Base-by-base conservation (phyloP, 768 basidiomycete species). In the Pholiota microspora region DNA sequence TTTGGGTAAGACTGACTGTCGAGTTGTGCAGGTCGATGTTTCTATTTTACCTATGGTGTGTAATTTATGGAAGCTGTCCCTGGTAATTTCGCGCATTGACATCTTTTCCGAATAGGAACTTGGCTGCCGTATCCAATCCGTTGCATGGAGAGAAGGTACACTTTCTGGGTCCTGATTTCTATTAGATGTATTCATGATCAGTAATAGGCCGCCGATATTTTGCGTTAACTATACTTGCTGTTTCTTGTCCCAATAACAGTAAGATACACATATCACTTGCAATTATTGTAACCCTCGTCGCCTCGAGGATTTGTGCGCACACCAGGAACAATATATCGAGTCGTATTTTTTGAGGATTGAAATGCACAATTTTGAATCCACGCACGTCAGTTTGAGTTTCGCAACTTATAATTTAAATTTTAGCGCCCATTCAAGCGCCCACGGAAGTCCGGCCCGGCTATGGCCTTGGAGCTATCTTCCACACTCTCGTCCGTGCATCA, bases 401-500 rank as follows among this genome's bases (percentile, higher is more conserved):
- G n/a, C n/a, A n/a, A n/a, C n/a, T n/a, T n/a, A n/a, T n/a, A n/a
- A n/a, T n/a, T n/a, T n/a, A n/a, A n/a, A n/a, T n/a, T n/a, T n/a
- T n/a, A n/a, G n/a, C n/a, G n/a, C n/a, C n/a, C n/a, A n/a, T n/a
- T n/a, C n/a, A n/a, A n/a, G n/a, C n/a, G n/a, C n/a, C n/a, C n/a
- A n/a, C n/a, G n/a, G n/a, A n/a, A n/a, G n/a, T n/a, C n/a, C n/a
- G n/a, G n/a, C n/a, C n/a, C 21, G 23, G 40, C 40, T 42, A 42
- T 23, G 40, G 12, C 18, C 21, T 23, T 7, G 58, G 58, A 13
- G 58, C 50, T 9, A 71, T 47, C 48, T 56, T 79, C 96, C 95
- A 99, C n/a, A 98, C 78, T 62, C 81, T 84, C 12, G 89, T 79
- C 27, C 74, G 66, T 7, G 92, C 90, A 67, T 98, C 96, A 64